These are phyloP conservation scores for Edaphochlamys debaryana DNA, from an alignment of 139 green algal genomes.

Conservation along the genomic window DNA sequence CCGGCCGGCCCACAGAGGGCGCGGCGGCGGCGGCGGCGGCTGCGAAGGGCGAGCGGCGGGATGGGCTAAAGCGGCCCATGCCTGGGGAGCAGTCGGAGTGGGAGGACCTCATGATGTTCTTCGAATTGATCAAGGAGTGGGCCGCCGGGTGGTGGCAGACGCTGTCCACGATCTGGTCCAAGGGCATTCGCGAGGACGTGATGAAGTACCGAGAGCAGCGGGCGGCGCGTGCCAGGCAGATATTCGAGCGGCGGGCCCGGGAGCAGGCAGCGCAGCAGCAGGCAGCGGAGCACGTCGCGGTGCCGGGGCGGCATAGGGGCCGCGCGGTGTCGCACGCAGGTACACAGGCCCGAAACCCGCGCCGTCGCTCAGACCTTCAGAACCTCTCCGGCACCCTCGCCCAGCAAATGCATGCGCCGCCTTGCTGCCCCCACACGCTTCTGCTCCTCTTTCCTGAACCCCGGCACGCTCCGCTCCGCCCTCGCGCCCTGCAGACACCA, in stretches of 20 bases:
- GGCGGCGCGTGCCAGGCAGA: neutral
- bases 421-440: no score
- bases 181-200: conserved; percentile 29
- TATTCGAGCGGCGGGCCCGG: no score
- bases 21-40: neutral
- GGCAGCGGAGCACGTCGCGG: no score
- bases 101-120: conserved; percentile 37
- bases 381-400: no score
- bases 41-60: no score
- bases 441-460: no score
- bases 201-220: conserved; percentile 7
- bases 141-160: neutral
- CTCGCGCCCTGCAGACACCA: neutral
- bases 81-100: conserved; percentile 28
- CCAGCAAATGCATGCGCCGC: no score
- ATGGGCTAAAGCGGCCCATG: no score
- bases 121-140: conserved; percentile 11
- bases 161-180: neutral
- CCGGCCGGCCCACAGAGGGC: conserved; percentile 6
- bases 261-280: neutral
- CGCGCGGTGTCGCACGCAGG: no score
- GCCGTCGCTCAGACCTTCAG: no score
- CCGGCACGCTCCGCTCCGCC: neutral
- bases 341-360: no score
- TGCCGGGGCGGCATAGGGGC: no score